These are phyloP conservation scores for Cotoneaster glaucophyllus DNA, from an alignment of 306 rosid genomes.

Conservation along the genomic window DNA sequence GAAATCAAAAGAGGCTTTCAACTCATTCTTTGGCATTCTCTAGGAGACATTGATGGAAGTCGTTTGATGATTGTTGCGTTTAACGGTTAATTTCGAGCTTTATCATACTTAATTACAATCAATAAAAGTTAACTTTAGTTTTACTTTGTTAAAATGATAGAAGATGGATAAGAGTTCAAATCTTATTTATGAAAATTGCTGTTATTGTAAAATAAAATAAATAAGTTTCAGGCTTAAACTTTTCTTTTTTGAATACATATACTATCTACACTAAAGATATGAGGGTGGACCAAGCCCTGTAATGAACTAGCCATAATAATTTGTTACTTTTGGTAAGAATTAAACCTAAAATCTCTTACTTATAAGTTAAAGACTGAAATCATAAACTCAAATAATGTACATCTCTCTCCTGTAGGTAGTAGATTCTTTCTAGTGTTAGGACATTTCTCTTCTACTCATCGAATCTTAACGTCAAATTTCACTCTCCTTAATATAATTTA, in stretches of 20 bases:
- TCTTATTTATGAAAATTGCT: not conserved
- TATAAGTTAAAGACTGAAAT: too few species aligned
- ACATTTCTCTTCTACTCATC: not conserved
- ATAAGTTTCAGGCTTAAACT: too few species aligned
- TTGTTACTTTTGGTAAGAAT: too few species aligned
- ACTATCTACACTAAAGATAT: too few species aligned
- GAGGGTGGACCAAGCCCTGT: too few species aligned
- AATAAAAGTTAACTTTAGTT: not conserved
- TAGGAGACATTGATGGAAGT: not conserved
- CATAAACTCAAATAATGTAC: not conserved
- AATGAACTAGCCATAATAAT: too few species aligned
- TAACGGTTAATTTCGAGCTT: not conserved
- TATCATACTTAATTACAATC: not conserved
- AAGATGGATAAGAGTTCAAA: not conserved
- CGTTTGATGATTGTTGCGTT: not conserved
- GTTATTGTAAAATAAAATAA: not conserved
- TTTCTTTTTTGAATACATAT: too few species aligned
- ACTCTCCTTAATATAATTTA: not conserved
- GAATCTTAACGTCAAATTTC: too few species aligned
- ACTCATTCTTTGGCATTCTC: not conserved
- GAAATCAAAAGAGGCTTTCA: not conserved
- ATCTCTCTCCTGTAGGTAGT: not conserved
- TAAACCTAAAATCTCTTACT: rapidly evolving
- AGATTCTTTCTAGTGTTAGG: not conserved
- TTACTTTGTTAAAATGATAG: not conserved